Evolutionary conservation across 768 basidiomycete genomes (phyloP).

Genomic region (Termitomyces sp.): DNA sequence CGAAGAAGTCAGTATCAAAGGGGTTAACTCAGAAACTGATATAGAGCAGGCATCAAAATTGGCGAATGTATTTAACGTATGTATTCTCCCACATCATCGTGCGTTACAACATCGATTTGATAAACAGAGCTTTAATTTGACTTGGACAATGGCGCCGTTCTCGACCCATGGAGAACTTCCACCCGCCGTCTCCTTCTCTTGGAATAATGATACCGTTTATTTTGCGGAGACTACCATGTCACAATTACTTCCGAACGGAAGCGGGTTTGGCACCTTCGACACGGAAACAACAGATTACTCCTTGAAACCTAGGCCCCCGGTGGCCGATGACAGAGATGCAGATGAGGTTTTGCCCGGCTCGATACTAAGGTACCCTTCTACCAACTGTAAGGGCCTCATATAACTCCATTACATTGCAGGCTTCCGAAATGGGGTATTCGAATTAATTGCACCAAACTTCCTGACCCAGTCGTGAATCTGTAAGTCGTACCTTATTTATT

Average conservation of each 20-base stretch:
- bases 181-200: constrained; percentile 24
- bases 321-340: neutral
- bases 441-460: constrained; percentile 27
- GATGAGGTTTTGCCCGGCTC: constrained; percentile 20
- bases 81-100: neutral
- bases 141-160: constrained; percentile 35
- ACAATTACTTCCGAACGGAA: constrained; percentile 27
- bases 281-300: constrained; percentile 17
- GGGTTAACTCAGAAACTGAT: constrained; percentile 27
- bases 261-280: constrained; percentile 31
- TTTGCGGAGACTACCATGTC: constrained; percentile 29
- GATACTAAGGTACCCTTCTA: constrained; percentile 19
- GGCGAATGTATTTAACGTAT: constrained; percentile 22
- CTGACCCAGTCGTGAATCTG: constrained; percentile 24
- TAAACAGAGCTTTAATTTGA: constrained; percentile 24
- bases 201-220: constrained; percentile 27
- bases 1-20: constrained; percentile 28
- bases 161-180: constrained; percentile 28
- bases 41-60: constrained; percentile 23
- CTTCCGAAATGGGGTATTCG: constrained; percentile 36
- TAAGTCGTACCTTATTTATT: constrained; percentile 11
- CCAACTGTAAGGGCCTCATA: neutral
- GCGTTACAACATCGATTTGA: neutral
- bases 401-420: constrained; percentile 12
- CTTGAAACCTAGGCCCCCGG: constrained; percentile 1